These are phyloP conservation scores for Ceratobasidium sp. DNA, from an alignment of 1,284 basidiomycete species.

Conservation along the genomic window DNA sequence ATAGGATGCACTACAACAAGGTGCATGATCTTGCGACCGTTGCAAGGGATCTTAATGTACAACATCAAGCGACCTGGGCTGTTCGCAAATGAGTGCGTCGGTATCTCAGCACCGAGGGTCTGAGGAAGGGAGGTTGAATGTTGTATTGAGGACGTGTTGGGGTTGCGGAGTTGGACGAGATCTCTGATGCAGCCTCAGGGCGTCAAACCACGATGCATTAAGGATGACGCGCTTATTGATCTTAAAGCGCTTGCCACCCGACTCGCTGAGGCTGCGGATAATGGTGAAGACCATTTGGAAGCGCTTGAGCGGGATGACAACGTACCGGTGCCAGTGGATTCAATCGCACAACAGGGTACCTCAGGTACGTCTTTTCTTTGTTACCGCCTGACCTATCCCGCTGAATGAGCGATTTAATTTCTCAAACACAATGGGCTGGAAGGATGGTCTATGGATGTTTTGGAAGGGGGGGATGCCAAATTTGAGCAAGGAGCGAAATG, in stretches of 20 bases:
- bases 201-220: background rate
- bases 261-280: background rate
- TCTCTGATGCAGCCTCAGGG: background rate
- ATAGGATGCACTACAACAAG: slow-evolving; percentile 41
- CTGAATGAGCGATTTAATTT: background rate
- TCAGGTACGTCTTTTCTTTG: background rate
- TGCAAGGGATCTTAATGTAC: slow-evolving; percentile 38
- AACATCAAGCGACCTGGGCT: slow-evolving; percentile 5
- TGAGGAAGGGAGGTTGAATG: too few species aligned
- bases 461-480: background rate
- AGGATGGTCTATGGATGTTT: background rate
- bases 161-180: background rate
- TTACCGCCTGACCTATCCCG: background rate
- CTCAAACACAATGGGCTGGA: background rate
- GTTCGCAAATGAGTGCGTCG: background rate
- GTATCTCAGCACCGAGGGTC: too few species aligned
- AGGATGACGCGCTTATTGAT: background rate
- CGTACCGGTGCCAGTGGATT: background rate
- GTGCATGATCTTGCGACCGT: slow-evolving; percentile 46
- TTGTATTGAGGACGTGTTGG: background rate
- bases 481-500: background rate
- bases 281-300: background rate
- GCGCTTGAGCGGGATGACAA: background rate
- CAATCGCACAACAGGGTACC: background rate
- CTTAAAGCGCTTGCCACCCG: background rate